phyloP scores from a whole-genome alignment of 345 rosid species.

The Abelmoschus esculentus region DNA sequence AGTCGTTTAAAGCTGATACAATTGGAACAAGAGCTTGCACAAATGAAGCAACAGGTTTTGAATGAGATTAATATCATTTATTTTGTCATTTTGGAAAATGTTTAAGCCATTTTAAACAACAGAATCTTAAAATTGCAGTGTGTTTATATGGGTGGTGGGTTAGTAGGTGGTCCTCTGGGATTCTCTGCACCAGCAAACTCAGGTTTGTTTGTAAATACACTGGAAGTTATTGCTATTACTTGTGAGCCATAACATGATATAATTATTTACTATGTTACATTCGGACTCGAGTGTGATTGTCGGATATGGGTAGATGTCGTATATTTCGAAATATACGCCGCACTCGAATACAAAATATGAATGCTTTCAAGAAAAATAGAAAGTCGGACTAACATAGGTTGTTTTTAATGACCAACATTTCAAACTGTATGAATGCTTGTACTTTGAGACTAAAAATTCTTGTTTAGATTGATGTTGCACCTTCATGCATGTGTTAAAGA shows the following conservation, averaged over 20 bases:
- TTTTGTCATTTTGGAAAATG: not conserved
- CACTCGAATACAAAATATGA: too few species aligned
- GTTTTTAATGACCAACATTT: too few species aligned
- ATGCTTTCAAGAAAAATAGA: too few species aligned
- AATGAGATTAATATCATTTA: not conserved
- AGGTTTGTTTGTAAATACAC: conserved; percentile 39
- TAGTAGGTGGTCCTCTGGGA: conserved; percentile 43
- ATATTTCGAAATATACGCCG: too few species aligned
- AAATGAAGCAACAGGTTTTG: conserved; percentile 70
- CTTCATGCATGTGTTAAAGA: too few species aligned
- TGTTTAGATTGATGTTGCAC: too few species aligned
- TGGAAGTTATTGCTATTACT: not conserved
- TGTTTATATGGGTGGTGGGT: conserved; percentile 42
- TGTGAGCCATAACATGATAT: not conserved
- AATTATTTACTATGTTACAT: too few species aligned
- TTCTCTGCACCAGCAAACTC: conserved; percentile 45
- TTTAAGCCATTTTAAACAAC: conserved; percentile 1
- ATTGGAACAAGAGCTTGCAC: conserved; percentile 80
- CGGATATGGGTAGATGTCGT: too few species aligned
- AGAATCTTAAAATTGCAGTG: conserved; percentile 34
- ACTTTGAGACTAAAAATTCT: too few species aligned
- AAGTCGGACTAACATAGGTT: too few species aligned
- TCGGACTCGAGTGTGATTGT: too few species aligned
- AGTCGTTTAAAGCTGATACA: conserved; percentile 81
- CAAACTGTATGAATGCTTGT: too few species aligned